Base-by-base conservation (phyloP, 1,284 basidiomycete species). In the Naganishia cerealis region DNA sequence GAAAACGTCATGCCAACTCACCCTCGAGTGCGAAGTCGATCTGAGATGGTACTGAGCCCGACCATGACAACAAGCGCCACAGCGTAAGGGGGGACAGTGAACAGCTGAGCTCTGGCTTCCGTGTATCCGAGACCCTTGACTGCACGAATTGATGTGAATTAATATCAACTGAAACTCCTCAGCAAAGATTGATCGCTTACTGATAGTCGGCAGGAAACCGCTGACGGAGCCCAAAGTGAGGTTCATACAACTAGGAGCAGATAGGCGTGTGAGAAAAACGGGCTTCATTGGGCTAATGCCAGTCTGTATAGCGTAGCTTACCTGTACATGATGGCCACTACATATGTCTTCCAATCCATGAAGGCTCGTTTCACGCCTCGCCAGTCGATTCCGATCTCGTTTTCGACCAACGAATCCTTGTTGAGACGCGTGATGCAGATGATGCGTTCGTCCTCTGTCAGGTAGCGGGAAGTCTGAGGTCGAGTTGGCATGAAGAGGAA, bases 121-220 rank as follows among this genome's bases (percentile, higher is more conserved):
- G 77, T 78, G 74, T 84, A 84, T 3, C 85, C 85, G 21, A 86
- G 74, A 13, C 76, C 80, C 36, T 78, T 73, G 52, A 73, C 61
- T 57, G 43, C 24, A 15, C 10, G 16, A 43, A 46, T 42, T 33
- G 16, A n/a, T 46, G 38, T 10, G 2, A 52, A 36, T 68, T 63
- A 39, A 56, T 65, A n/a, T 26, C 40, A 7, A 9, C 33, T 24
- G 9, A 24, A 15, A 33, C 40, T 66, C 9, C 56, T 71, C 26
- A 74, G 70, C 18, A 36, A 36, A 26, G 15, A 4, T 38, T 10
- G n/a, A n/a, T 13, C 72, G 77, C 70, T 84, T 85, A 70, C 92
- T 86, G 73, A 92, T 91, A 0, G 91, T 93, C 0, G 91, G 91
- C 29, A 93, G 81, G 81, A 93, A 94, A 0, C 90, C 92, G 2